Evolutionary conservation across 257 asterid genomes (phyloP), one percentile per base, ranked within the genome.

Genomic region (Knoxia roxburghii): DNA sequence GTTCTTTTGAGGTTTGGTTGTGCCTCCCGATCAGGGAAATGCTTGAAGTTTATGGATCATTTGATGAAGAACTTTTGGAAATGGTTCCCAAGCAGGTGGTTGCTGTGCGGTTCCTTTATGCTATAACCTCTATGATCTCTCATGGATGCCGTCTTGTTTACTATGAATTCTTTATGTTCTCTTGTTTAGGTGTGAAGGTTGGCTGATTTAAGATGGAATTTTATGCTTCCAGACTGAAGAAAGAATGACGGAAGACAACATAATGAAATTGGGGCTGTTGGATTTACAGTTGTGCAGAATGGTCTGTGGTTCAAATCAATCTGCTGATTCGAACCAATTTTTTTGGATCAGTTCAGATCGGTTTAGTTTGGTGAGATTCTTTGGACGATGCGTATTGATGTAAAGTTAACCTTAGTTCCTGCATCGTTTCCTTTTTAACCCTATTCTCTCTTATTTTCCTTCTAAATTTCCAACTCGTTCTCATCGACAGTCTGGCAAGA

Each of bases 51-150:
- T 88, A 85, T 72, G 99, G 99, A 64, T 86, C 90, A 72, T n/a
- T n/a, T n/a, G 99, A 94, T 75, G 95, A 81, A 61, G 97, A 86
- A 53, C 95, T 90, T 56, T 51, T 94, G 84, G 97, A 77, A 72
- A 88, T 90, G 97, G 99, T 94, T 51, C 99, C 99, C 0, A 79
- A 86, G 86, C 99, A 96, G 10, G 96, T 90, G n/a, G 88, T 90
- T 0, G 95, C 99, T 1, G 97, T 93, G 48, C 68, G 90, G 77
- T 85, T 88, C 73, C 97, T 93, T 32, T 93, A 85, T 77, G 97
- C 99, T 45, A 49, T 88, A 50, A 93, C 99, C 13, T 6, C 78
- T 8, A 72, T 87, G 96, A 97, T 92, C 71, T 49, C 48, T 70
- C 26, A n/a, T 48, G 41, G 5, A 18, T 14, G 32, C 43, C 55